Evolutionary conservation across 176 grass and related monocot species (phyloP).

Genomic region (Thinopyrum elongatum): DNA sequence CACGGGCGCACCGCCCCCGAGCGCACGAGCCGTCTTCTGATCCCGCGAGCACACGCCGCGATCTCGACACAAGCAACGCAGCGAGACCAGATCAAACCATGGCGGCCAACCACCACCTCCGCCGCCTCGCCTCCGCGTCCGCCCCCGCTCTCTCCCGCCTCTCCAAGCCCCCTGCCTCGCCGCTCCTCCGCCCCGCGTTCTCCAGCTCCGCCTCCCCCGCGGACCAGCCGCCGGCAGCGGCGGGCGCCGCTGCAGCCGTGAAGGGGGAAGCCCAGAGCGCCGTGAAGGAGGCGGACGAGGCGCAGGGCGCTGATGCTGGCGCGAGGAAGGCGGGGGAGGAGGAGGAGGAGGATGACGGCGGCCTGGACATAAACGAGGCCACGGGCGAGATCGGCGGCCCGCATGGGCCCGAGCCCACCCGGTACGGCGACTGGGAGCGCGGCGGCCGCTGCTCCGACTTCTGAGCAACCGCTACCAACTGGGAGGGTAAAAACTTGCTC

Average conservation of each 20-base stretch:
- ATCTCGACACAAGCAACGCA: background rate
- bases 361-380: conserved; percentile 51
- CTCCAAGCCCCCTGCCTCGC: background rate
- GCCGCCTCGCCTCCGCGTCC: conserved; percentile 23
- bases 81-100: conserved; percentile 7
- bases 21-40: background rate
- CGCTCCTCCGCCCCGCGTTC: conserved; percentile 14
- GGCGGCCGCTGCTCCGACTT: conserved; percentile 90
- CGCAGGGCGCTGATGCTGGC: background rate
- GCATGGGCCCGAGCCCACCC: conserved; percentile 74
- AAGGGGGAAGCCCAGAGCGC: background rate
- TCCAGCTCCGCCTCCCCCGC: conserved; percentile 13
- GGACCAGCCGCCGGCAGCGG: background rate
- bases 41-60: background rate
- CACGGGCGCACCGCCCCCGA: background rate
- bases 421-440: conserved; percentile 87
- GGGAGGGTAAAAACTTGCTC: background rate
- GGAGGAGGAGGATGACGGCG: background rate
- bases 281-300: background rate
- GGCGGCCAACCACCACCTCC: conserved; percentile 35
- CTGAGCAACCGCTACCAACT: conserved; percentile 5
- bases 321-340: background rate
- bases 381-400: conserved; percentile 77
- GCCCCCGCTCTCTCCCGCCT: conserved; percentile 10
- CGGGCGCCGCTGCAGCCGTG: background rate